phyloP scores from a whole-genome alignment of 148 eudicot species.

The Beta vulgaris region DNA sequence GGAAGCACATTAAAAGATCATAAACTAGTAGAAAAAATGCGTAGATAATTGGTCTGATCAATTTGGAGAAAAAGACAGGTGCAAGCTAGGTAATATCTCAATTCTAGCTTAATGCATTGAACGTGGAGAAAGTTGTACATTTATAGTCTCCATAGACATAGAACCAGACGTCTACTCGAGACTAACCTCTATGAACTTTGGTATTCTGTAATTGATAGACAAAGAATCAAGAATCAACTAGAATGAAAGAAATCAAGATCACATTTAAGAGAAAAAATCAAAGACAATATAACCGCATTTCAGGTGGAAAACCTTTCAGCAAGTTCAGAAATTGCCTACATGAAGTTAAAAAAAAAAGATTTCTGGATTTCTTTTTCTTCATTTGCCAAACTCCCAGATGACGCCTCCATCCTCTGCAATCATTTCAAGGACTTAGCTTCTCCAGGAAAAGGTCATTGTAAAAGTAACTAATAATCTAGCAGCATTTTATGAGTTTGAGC shows the following conservation, averaged over 20 bases:
- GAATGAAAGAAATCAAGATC: neutral
- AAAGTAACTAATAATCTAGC: neutral
- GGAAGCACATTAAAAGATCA: neutral
- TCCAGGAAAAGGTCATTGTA: neutral
- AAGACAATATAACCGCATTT: neutral
- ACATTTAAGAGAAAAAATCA: neutral
- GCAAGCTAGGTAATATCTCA: neutral
- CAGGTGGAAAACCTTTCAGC: neutral
- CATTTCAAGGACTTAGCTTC: neutral
- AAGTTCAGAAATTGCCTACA: neutral
- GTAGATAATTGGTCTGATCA: neutral
- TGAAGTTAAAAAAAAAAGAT: neutral
- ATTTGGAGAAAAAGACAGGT: neutral
- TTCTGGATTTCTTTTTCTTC: neutral
- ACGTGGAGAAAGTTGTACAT: neutral
- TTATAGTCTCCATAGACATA: neutral
- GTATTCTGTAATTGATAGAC: neutral
- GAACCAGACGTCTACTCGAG: neutral
- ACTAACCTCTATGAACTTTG: neutral
- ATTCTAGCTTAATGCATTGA: neutral
- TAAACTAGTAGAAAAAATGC: neutral
- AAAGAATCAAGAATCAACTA: neutral
- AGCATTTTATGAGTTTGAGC: neutral
- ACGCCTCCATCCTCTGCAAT: constrained; percentile 19
- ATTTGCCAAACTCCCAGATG: constrained; percentile 15